These are phyloP conservation scores for Clonostachys solani DNA, from an alignment of 2,329 filamentous ascomycete species.

Conservation along the genomic window DNA sequence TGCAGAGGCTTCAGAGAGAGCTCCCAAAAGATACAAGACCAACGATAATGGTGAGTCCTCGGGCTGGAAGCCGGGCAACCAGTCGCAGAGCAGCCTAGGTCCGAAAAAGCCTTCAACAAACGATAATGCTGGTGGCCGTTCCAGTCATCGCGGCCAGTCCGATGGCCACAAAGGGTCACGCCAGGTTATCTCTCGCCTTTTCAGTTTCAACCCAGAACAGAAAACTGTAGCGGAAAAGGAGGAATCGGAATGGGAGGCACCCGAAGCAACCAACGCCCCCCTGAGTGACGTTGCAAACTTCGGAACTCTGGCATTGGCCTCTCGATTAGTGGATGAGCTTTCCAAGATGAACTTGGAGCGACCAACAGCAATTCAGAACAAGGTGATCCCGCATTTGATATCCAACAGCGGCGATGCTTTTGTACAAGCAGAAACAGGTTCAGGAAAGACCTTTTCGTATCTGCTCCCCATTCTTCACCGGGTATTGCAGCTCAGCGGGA, in stretches of 20 bases:
- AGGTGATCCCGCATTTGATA: slow-evolving; percentile 76
- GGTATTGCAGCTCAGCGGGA: slow-evolving; percentile 70
- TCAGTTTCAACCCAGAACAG: slow-evolving; percentile 80
- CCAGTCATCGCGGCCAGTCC: slow-evolving; percentile 9
- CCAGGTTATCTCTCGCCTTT: slow-evolving; percentile 84
- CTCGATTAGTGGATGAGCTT: slow-evolving; percentile 76
- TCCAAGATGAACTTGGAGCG: slow-evolving; percentile 85
- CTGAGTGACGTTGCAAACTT: slow-evolving; percentile 83
- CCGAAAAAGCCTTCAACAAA: not conserved
- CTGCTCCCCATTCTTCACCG: slow-evolving; percentile 87
- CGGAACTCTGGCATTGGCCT: slow-evolving; percentile 77
- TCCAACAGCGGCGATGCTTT: slow-evolving; percentile 86
- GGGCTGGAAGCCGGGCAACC: slow-evolving; percentile 2
- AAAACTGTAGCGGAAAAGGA: slow-evolving; percentile 56
- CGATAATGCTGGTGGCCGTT: not conserved
- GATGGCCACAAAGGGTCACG: slow-evolving; percentile 17
- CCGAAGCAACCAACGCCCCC: slow-evolving; percentile 86
- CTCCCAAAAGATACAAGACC: slow-evolving; percentile 41
- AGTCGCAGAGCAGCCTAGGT: not conserved
- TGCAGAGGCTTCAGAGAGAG: slow-evolving; percentile 20
- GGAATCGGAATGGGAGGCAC: slow-evolving; percentile 44
- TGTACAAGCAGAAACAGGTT: slow-evolving; percentile 94
- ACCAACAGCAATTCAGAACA: slow-evolving; percentile 92
- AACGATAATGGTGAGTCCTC: slow-evolving; percentile 10
- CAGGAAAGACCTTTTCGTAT: slow-evolving; percentile 96